Evolutionary conservation across 2,329 filamentous ascomycete genomes (phyloP).

Genomic region (Monilinia vaccinii-corymbosi): DNA sequence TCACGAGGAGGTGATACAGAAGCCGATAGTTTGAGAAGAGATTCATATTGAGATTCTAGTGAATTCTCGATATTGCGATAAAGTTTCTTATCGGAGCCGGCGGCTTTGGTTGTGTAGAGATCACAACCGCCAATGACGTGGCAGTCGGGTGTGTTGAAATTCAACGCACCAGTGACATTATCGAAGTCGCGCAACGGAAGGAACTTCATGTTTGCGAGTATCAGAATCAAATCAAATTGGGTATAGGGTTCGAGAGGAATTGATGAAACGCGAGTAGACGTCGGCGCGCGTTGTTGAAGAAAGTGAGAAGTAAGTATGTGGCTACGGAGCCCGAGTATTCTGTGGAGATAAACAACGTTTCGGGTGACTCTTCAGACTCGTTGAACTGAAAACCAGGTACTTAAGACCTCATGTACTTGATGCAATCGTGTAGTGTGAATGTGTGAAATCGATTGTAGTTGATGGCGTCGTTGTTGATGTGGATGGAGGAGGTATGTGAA

Average conservation of each 20-base stretch:
- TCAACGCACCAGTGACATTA: constrained; percentile 82
- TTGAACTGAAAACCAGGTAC: constrained; percentile 28
- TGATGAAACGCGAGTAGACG: constrained; percentile 9
- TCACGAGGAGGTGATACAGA: constrained; percentile 79
- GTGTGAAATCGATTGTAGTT: not conserved
- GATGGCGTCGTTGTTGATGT: not conserved
- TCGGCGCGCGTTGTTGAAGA: constrained; percentile 20
- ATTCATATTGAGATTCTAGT: constrained; percentile 84
- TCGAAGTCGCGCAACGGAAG: constrained; percentile 86
- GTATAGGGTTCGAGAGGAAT: constrained; percentile 16
- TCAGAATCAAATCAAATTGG: constrained; percentile 18
- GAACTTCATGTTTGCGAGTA: constrained; percentile 52
- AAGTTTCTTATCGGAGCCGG: constrained; percentile 90
- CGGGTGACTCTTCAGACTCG: constrained; percentile 30
- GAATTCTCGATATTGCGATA: constrained; percentile 93
- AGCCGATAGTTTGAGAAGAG: constrained; percentile 75
- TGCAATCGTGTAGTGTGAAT: constrained; percentile 4
- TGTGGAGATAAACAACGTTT: constrained; percentile 26
- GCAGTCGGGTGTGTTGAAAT: constrained; percentile 90
- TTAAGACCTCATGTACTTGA: constrained; percentile 21
- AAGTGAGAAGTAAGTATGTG: constrained; percentile 28
- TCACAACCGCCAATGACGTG: constrained; percentile 91
- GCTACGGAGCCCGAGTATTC: constrained; percentile 26
- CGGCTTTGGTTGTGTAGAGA: constrained; percentile 94
- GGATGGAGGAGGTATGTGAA: not conserved